Percentiles rank a stretch among this genome's conserved stretches.
These are phyloP conservation scores for Larix kaempferi DNA, from an alignment of 75 land plant genomes.

Conservation along the genomic window DNA sequence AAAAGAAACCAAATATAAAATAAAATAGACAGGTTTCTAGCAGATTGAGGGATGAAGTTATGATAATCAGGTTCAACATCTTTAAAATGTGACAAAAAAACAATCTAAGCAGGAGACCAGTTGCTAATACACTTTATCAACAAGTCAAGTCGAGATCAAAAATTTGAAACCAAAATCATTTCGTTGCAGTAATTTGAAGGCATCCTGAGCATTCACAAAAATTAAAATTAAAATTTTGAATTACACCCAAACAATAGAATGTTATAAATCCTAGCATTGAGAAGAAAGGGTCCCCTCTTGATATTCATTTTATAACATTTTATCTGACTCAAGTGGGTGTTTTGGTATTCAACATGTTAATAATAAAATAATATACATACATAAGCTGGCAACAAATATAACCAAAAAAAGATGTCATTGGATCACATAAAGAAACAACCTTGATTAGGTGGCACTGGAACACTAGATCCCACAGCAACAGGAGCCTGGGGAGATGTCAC, in stretches of 20 bases:
- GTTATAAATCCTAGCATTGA: neutral
- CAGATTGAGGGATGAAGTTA: neutral
- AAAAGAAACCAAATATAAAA: neutral
- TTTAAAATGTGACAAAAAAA: neutral
- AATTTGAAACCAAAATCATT: neutral
- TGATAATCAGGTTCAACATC: neutral
- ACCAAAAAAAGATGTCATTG: neutral
- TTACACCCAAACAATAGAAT: neutral
- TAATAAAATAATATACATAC: neutral
- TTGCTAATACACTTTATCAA: neutral
- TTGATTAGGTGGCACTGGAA: slow-evolving; percentile 73
- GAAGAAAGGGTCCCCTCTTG: neutral
- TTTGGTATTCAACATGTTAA: neutral
- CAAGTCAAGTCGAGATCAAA: neutral
- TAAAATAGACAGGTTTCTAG: neutral
- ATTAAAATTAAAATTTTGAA: too few relatives aligned
- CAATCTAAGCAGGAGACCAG: neutral
- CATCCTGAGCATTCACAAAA: too few relatives aligned
- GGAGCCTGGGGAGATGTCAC: slow-evolving; percentile 65
- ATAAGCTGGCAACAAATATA: neutral
- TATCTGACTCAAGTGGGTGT: neutral
- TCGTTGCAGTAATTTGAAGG: neutral
- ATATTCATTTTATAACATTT: neutral
- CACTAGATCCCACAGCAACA: slow-evolving; percentile 64
- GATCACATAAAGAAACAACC: slow-evolving; percentile 32